Percentiles rank a stretch among this genome's conserved stretches.
phyloP scores from a whole-genome alignment of 176 grass and related monocot species.

The Oryza glumipatula region DNA sequence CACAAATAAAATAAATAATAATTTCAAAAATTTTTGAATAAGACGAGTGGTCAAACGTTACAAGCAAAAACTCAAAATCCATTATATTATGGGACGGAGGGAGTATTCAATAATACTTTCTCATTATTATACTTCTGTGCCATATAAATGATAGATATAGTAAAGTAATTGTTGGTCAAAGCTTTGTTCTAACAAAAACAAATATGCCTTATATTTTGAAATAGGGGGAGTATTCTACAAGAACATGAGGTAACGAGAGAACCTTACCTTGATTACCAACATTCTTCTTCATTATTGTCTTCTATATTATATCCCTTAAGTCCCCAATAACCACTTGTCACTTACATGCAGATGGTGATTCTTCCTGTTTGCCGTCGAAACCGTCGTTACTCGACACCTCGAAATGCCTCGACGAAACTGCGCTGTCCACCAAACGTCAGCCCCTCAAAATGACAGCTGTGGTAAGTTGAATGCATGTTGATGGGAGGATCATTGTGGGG shows the following conservation, averaged over 20 bases:
- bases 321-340: constrained; percentile 6
- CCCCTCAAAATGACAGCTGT: constrained; percentile 15
- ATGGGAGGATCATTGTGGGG: constrained; percentile 50
- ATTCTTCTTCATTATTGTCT: constrained; percentile 12
- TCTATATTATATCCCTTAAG: background rate
- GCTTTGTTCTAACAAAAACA: too few relatives aligned
- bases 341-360: constrained; percentile 34
- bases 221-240: background rate
- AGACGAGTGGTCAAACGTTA: too few relatives aligned
- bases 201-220: too few relatives aligned
- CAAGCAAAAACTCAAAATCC: too few relatives aligned
- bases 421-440: constrained; percentile 14
- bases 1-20: too few relatives aligned
- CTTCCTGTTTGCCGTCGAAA: constrained; percentile 16
- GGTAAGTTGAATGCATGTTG: constrained; percentile 31
- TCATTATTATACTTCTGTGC: too few relatives aligned
- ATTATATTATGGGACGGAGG: too few relatives aligned
- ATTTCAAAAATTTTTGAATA: too few relatives aligned
- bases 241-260: background rate
- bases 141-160: too few relatives aligned
- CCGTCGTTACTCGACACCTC: constrained; percentile 12
- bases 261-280: background rate
- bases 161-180: too few relatives aligned
- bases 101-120: too few relatives aligned
- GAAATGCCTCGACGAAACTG: constrained; percentile 27